phyloP scores from a whole-genome alignment of 495 filamentous ascomycete species.

The Hamigera avellanea region DNA sequence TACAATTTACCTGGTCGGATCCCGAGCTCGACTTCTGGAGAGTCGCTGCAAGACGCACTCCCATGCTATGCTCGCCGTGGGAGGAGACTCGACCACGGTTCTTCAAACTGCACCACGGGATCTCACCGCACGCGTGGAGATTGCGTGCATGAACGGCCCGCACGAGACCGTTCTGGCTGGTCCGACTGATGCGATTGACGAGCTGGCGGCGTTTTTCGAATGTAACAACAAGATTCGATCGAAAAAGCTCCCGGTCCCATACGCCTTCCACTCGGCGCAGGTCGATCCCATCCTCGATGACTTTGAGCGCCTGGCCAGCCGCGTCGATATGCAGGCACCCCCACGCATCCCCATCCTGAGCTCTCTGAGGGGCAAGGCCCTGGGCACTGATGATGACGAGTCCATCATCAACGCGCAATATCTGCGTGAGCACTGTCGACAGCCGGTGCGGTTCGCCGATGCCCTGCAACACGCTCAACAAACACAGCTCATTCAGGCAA shows the following conservation, averaged over 20 bases:
- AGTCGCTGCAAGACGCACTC: slow-evolving; percentile 6
- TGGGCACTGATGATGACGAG: slow-evolving; percentile 5
- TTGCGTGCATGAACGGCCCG: slow-evolving; percentile 54
- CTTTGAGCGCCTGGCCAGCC: slow-evolving; percentile 22
- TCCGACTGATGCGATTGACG: slow-evolving; percentile 22
- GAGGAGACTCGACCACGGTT: slow-evolving; percentile 17
- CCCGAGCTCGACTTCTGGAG: slow-evolving; percentile 11
- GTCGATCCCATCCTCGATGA: slow-evolving; percentile 37
- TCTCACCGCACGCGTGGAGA: slow-evolving; percentile 11
- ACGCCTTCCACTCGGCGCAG: slow-evolving; percentile 45
- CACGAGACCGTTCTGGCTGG: slow-evolving; percentile 52
- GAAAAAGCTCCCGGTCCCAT: slow-evolving; percentile 35
- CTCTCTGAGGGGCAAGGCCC: slow-evolving; percentile 11
- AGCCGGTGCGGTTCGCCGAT: slow-evolving; percentile 18
- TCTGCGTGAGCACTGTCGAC: slow-evolving; percentile 14
- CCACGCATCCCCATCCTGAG: slow-evolving; percentile 22
- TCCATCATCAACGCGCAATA: slow-evolving; percentile 18
- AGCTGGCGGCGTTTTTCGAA: not conserved
- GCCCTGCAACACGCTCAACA: slow-evolving; percentile 14
- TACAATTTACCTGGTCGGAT: slow-evolving; percentile 48
- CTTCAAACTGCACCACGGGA: slow-evolving; percentile 10
- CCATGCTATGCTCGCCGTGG: slow-evolving; percentile 46
- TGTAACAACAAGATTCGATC: too few relatives aligned
- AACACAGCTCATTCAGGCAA: slow-evolving; percentile 8
- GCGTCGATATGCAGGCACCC: slow-evolving; percentile 22